These are phyloP conservation scores for Aspergillus sp. DNA, from an alignment of 2,329 filamentous ascomycete species.

Conservation along the genomic window DNA sequence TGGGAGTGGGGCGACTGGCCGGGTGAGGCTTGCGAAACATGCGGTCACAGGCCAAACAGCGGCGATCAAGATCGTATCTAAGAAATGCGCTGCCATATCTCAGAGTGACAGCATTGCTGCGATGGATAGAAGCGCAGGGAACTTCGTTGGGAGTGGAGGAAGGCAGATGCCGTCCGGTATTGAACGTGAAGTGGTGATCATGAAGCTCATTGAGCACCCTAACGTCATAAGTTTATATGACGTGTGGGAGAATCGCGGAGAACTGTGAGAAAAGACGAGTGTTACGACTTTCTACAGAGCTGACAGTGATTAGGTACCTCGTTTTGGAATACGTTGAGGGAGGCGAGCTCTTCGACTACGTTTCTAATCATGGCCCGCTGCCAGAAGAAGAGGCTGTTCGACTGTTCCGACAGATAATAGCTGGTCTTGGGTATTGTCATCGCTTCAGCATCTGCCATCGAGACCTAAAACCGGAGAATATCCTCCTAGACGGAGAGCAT, in stretches of 20 bases:
- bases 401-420: slow-evolving; percentile 91
- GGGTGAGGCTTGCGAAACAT: slow-evolving; percentile 84
- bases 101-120: slow-evolving; percentile 84
- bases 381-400: slow-evolving; percentile 76
- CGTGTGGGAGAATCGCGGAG: slow-evolving; percentile 95
- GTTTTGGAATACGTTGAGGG: slow-evolving; percentile 90
- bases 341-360: slow-evolving; percentile 83
- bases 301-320: slow-evolving; percentile 67
- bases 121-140: slow-evolving; percentile 69
- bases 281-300: no score
- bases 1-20: slow-evolving; percentile 84
- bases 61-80: slow-evolving; percentile 93
- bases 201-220: slow-evolving; percentile 92
- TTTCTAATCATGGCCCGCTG: slow-evolving; percentile 71
- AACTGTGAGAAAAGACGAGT: slow-evolving; percentile 67
- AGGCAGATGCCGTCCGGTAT: slow-evolving; percentile 81
- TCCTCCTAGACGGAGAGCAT: slow-evolving; percentile 73
- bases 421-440: slow-evolving; percentile 89
- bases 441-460: slow-evolving; percentile 93
- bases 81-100: slow-evolving; percentile 73
- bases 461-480: slow-evolving; percentile 96
- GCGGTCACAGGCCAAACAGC: slow-evolving; percentile 74
- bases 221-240: slow-evolving; percentile 94
- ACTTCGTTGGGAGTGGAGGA: slow-evolving; percentile 58
- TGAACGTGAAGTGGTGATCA: slow-evolving; percentile 92